Conservation (phyloP, 257 asterid genomes). For the Leptodermis oblonga region DNA sequence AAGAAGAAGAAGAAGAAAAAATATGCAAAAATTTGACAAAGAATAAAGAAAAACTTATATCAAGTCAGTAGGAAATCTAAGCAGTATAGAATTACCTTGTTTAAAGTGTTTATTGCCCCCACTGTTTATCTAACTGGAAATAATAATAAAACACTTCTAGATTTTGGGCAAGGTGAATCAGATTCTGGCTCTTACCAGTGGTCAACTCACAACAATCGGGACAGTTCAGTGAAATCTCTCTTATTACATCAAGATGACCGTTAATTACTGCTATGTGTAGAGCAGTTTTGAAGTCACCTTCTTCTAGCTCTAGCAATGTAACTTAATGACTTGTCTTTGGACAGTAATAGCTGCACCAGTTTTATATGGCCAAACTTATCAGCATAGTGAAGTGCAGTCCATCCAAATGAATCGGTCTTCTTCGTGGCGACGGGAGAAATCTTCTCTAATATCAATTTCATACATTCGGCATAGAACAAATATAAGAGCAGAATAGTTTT, state of each 20-base stretch:
- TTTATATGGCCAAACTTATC: neutral
- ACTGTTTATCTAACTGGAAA: too few species aligned
- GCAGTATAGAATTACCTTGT: too few species aligned
- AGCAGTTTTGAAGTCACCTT: neutral
- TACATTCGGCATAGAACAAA: neutral
- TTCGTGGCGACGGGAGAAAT: neutral
- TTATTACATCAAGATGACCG: neutral
- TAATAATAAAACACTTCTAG: too few species aligned
- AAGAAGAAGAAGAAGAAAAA: too few species aligned
- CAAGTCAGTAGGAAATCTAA: too few species aligned
- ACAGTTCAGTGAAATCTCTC: neutral
- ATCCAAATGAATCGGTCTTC: conserved; percentile 8
- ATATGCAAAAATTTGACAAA: too few species aligned
- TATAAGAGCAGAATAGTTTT: too few species aligned
- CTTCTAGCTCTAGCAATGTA: neutral
- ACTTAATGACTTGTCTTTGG: neutral
- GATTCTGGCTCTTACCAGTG: neutral
- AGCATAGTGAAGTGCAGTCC: conserved; percentile 20
- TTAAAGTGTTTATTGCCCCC: too few species aligned
- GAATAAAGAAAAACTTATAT: too few species aligned
- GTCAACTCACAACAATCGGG: conserved; percentile 14
- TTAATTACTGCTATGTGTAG: neutral
- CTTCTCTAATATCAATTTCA: neutral
- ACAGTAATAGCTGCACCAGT: neutral
- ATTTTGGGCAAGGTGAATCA: conserved; percentile 16